These are phyloP conservation scores for Novakomyces olei DNA, from an alignment of 805 yeast species.

Conservation along the genomic window DNA sequence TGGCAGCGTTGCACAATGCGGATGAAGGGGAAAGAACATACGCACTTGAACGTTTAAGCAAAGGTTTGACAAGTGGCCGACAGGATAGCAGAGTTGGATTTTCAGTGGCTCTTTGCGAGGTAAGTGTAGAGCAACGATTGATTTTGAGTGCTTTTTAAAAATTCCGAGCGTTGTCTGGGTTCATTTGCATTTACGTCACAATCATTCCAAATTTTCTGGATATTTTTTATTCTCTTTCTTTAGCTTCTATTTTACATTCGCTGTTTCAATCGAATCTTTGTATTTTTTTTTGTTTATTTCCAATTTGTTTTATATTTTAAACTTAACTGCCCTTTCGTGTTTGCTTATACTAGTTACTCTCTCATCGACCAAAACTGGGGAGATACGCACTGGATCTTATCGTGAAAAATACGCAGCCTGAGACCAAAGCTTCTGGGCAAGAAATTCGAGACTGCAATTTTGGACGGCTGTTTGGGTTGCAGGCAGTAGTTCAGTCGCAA, in stretches of 20 bases:
- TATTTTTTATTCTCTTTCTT: too few relatives aligned
- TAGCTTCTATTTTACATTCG: too few relatives aligned
- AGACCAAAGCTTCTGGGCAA: constrained; percentile 41
- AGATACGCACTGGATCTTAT: neutral
- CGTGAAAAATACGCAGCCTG: constrained; percentile 9
- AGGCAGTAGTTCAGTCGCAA: constrained; percentile 41
- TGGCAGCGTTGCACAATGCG: too few relatives aligned
- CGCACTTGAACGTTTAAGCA: constrained; percentile 53
- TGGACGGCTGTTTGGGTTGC: constrained; percentile 70
- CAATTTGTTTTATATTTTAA: neutral
- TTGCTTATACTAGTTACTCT: neutral
- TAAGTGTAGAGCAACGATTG: too few relatives aligned
- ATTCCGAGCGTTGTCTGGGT: too few relatives aligned
- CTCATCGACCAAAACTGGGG: neutral
- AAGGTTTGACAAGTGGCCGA: constrained; percentile 62
- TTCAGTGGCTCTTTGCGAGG: constrained; percentile 65
- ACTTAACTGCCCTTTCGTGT: neutral
- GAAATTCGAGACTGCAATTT: constrained; percentile 61
- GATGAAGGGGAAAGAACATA: constrained; percentile 48
- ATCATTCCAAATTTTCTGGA: too few relatives aligned
- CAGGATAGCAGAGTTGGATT: constrained; percentile 74
- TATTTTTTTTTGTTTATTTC: too few relatives aligned
- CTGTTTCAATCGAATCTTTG: too few relatives aligned
- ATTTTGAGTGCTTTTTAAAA: too few relatives aligned
- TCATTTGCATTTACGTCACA: too few relatives aligned